These are phyloP conservation scores for Leccinum variicolor DNA, from an alignment of 768 basidiomycete genomes.

Conservation along the genomic window DNA sequence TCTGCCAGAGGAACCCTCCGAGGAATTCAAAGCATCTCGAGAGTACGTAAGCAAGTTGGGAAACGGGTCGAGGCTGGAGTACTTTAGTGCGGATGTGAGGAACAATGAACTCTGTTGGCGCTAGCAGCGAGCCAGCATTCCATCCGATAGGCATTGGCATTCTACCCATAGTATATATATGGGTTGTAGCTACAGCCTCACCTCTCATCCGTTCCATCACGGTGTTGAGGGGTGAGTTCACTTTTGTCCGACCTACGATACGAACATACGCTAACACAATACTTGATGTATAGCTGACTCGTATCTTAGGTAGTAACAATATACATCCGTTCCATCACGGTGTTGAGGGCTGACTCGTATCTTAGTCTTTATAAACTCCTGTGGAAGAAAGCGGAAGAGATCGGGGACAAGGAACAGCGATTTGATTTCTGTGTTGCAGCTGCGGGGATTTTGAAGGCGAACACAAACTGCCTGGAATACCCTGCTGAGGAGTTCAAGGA, in stretches of 20 bases:
- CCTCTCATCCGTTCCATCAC: no score
- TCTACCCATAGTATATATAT: no score
- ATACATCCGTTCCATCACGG: no score
- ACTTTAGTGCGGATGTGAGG: slow-evolving; percentile 61
- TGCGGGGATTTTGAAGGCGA: slow-evolving; percentile 64
- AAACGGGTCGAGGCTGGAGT: slow-evolving; percentile 48
- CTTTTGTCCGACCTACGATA: no score
- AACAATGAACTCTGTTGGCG: slow-evolving; percentile 42
- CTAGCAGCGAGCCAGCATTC: no score
- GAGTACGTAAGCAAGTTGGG: slow-evolving; percentile 50
- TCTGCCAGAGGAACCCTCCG: slow-evolving; percentile 51
- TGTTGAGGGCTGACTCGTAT: no score
- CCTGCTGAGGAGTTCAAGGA: slow-evolving; percentile 61
- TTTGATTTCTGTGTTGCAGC: slow-evolving; percentile 79
- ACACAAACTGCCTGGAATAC: slow-evolving; percentile 65
- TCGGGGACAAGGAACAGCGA: slow-evolving; percentile 64
- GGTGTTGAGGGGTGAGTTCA: no score
- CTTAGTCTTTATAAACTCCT: slow-evolving; percentile 24
- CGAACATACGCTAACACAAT: no score
- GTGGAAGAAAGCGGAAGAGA: slow-evolving; percentile 55
- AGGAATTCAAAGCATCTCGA: slow-evolving; percentile 52
- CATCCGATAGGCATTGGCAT: no score
- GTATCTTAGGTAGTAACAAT: no score
- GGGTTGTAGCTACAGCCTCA: no score
- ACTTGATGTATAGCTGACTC: no score